Conservation (phyloP, 352 stramenopile genomes). For the Pythium periplocum region DNA sequence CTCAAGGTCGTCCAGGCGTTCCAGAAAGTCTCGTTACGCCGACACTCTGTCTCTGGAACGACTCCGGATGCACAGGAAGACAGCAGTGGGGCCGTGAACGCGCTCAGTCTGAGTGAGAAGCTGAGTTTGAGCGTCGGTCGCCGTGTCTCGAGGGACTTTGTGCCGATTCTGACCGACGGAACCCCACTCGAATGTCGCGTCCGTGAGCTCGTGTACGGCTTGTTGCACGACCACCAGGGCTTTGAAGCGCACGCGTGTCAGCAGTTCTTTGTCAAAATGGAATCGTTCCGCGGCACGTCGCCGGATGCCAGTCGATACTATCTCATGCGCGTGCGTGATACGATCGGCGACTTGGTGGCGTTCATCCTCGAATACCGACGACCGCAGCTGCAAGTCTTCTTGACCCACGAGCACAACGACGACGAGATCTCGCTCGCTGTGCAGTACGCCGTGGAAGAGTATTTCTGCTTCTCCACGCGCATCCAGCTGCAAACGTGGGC, state of each 20-base stretch:
- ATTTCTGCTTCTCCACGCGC: conserved; percentile 19
- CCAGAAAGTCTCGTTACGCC: conserved; percentile 7
- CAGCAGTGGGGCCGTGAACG: conserved; percentile 4
- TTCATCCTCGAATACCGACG: conserved; percentile 32
- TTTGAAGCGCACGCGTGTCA: conserved; percentile 25
- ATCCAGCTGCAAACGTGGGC: conserved; percentile 20
- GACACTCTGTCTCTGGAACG: not conserved
- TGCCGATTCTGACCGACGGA: conserved; percentile 19
- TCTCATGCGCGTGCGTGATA: conserved; percentile 27
- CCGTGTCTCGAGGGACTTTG: conserved; percentile 16
- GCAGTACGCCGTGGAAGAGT: conserved; percentile 19
- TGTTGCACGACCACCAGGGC: conserved; percentile 11
- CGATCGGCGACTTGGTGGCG: conserved; percentile 24
- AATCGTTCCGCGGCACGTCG: conserved; percentile 5
- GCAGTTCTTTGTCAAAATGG: conserved; percentile 18
- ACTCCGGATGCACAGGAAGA: not conserved
- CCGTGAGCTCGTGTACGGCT: conserved; percentile 15
- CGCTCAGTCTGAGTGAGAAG: conserved; percentile 12
- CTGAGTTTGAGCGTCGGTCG: conserved; percentile 12
- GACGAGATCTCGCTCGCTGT: conserved; percentile 13
- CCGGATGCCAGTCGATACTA: conserved; percentile 18
- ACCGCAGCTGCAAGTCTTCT: conserved; percentile 8
- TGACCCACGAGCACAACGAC: conserved; percentile 5
- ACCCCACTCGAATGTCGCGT: conserved; percentile 16
- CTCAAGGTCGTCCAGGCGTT: conserved; percentile 17